Percentiles rank a stretch among this genome's conserved stretches.
Evolutionary conservation across 2,329 filamentous ascomycete species (phyloP).

Genomic region (Aspergillus fumigatiaffinis): DNA sequence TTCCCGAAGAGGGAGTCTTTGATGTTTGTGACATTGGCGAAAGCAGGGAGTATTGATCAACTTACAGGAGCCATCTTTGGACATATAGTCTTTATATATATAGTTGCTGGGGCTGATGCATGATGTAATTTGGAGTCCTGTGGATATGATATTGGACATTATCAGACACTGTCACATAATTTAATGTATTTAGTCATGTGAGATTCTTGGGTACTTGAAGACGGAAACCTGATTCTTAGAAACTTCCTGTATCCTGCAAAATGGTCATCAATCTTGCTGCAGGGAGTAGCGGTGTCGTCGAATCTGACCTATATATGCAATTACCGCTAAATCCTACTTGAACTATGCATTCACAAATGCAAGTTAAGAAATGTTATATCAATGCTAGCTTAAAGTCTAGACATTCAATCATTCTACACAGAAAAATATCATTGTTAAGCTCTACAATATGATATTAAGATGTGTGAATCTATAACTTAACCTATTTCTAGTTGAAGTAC

Average conservation of each 20-base stretch:
- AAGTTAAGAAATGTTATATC: not conserved
- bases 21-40: constrained; percentile 83
- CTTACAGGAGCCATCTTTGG: not conserved
- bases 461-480: not conserved
- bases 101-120: not conserved
- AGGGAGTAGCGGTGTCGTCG: not conserved
- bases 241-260: not conserved
- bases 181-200: not conserved
- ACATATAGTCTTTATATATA: not conserved
- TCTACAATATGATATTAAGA: not conserved
- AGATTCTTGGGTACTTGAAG: not conserved
- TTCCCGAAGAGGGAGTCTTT: constrained; percentile 70
- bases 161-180: not conserved
- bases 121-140: not conserved
- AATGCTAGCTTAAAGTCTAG: not conserved
- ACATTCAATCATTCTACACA: not conserved
- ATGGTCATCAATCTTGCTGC: not conserved
- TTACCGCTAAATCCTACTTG: not conserved
- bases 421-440: not conserved
- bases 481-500: not conserved
- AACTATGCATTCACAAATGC: not conserved
- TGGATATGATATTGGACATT: not conserved
- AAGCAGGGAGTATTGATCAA: constrained; percentile 66
- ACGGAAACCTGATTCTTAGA: not conserved
- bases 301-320: not conserved